These are phyloP conservation scores for Cyberlindnera petersonii DNA, from an alignment of 805 yeast genomes.

Conservation along the genomic window DNA sequence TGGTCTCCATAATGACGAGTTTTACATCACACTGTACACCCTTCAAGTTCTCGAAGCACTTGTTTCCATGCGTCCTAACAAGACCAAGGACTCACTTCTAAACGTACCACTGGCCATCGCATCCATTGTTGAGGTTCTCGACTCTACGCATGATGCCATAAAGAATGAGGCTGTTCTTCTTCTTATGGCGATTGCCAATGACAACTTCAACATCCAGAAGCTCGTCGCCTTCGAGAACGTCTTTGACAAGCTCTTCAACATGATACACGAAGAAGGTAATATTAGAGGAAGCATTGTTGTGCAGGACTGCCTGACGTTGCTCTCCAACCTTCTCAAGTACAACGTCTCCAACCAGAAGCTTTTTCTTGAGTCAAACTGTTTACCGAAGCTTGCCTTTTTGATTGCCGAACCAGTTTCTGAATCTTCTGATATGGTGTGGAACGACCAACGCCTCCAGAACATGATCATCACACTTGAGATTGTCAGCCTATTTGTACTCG, in stretches of 20 bases:
- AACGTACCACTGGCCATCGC: conserved; percentile 78
- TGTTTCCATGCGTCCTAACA: conserved; percentile 66
- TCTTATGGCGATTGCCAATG: conserved; percentile 77
- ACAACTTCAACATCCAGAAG: conserved; percentile 83
- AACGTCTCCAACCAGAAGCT: conserved; percentile 88
- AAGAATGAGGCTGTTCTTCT: conserved; percentile 83
- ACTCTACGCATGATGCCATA: conserved; percentile 74
- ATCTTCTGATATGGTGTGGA: conserved; percentile 55
- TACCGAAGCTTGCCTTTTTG: conserved; percentile 58
- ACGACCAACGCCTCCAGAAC: conserved; percentile 68
- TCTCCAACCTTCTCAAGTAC: conserved; percentile 68
- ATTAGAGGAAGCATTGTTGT: conserved; percentile 85
- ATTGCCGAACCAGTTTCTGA: conserved; percentile 56
- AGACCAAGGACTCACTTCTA: conserved; percentile 71
- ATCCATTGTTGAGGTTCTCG: conserved; percentile 57
- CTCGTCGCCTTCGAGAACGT: conserved; percentile 92
- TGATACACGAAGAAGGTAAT: conserved; percentile 85
- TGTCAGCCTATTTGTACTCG: conserved; percentile 64
- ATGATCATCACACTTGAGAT: conserved; percentile 66
- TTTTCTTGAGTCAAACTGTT: conserved; percentile 81
- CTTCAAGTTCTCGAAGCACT: conserved; percentile 83
- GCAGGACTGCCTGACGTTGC: conserved; percentile 78
- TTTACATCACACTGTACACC: conserved; percentile 76
- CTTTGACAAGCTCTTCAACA: conserved; percentile 75
- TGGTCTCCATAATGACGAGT: conserved; percentile 46